These are phyloP conservation scores for Phytopythium delawarense DNA, from an alignment of 352 stramenopile species.

Conservation along the genomic window DNA sequence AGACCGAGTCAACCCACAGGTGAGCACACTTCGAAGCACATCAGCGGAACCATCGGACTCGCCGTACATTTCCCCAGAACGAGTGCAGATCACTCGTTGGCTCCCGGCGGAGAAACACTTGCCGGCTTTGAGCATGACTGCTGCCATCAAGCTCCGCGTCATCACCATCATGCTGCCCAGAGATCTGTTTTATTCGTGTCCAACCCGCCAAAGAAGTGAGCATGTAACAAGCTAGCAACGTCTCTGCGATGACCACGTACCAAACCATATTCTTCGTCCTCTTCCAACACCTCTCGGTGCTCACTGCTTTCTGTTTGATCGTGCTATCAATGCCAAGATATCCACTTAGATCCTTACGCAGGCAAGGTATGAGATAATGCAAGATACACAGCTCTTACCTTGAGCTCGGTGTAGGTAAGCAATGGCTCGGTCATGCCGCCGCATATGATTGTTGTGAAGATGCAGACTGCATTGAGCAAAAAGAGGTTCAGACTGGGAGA, in stretches of 20 bases:
- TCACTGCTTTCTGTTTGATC: background rate
- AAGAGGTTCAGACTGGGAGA: background rate
- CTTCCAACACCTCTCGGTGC: slow-evolving; percentile 5
- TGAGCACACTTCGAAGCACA: background rate
- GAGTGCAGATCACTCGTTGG: slow-evolving; percentile 37
- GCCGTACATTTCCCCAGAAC: slow-evolving; percentile 59
- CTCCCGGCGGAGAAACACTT: slow-evolving; percentile 17
- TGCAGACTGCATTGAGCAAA: slow-evolving; percentile 67
- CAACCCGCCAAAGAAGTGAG: background rate
- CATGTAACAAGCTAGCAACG: background rate
- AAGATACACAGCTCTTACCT: slow-evolving; percentile 21
- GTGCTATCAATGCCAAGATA: background rate
- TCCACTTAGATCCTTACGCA: background rate
- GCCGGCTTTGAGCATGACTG: slow-evolving; percentile 6
- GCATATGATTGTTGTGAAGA: slow-evolving; percentile 96
- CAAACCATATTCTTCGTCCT: slow-evolving; percentile 31
- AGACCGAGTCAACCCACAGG: background rate
- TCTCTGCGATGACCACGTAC: background rate
- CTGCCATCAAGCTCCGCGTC: slow-evolving; percentile 14
- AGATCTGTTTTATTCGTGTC: slow-evolving; percentile 16
- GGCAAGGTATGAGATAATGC: background rate
- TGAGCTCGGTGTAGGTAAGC: slow-evolving; percentile 75
- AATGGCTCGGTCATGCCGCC: slow-evolving; percentile 89
- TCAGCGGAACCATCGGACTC: background rate
- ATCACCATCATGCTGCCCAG: slow-evolving; percentile 29